Evolutionary conservation across 2,329 filamentous ascomycete species (phyloP), one percentile per base, ranked within the genome.

Genomic region (Elsinoe necatrix): DNA sequence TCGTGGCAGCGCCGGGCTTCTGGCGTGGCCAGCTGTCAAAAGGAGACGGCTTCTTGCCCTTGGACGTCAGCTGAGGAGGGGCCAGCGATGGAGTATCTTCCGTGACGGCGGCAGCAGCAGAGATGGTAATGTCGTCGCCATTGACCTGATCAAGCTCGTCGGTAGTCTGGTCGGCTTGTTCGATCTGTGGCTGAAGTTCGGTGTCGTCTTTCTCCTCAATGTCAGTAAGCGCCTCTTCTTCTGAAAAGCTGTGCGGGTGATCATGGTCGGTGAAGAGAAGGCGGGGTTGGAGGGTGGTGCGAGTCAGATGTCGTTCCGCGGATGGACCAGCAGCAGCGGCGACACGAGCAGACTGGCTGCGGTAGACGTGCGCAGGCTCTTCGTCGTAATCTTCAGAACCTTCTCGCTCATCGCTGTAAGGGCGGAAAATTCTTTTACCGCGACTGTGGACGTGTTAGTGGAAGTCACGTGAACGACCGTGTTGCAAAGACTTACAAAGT

Each of bases 371-470:
- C 8, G 11, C n/a, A 56, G 58, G 61, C 63, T 65, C 64, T 0
- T 67, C 64, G 7, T 69, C 64, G 21, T n/a, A n/a, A n/a, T 67
- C 68, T 43, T 72, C 72, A 11, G 64, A 61, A 3, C 61, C 59
- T 9, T 65, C 65, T 3, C 68, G 67, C 39, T 76, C 72, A 21
- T 73, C 70, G 41, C 41, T 45, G 63, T 85, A 89, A 66, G 84
- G 86, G 69, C 84, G 83, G 73, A 89, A 89, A 57, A 88, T 76
- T 67, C 83, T 88, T 75, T 86, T 89, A 68, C 88, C 88, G 64
- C 88, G 88, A 76, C 86, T 90, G 60, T 51, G 37, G 23, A 23
- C 29, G 34, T 54, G 61, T 71, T 65, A 74, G 68, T 52, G 11
- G 45, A 45, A 18, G 14, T 42, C 35, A 21, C 51, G 47, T 54